Base-by-base conservation (phyloP, 2,329 filamentous ascomycete species). In the Aspergillus pseudotamarii region DNA sequence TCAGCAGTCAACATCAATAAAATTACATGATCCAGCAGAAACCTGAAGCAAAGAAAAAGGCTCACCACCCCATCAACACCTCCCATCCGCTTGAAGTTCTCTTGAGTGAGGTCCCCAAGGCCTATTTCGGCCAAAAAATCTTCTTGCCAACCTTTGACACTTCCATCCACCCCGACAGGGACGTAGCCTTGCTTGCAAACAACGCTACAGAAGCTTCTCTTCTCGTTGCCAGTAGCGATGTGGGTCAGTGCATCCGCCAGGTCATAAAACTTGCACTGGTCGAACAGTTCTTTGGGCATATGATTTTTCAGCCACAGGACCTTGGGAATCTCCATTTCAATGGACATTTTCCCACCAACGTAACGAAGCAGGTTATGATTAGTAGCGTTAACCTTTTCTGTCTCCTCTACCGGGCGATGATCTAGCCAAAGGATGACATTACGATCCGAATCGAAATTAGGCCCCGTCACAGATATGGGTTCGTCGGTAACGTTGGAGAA, bases 241-340 rank as follows among this genome's bases (percentile, higher is more conserved):
- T 98, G 94, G 2, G 95, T 98, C 63, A 99, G 85, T 14, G 93
- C 95, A 79, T 99, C 95, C 0, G 89, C 89, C 72, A 99, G 81
- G 75, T 99, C 95, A 78, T 97, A 99, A 76, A 99, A 99, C 79
- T 97, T 97, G 88, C 94, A 97, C 66, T 90, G 89, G 61, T 90
- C 89, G 73, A 98, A 99, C 19, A 95, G 84, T 72, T 97, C 92
- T 60, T 91, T 85, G 2, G 95, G 91, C 95, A 99, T 98, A 81
- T 98, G 88, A 80, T 97, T 97, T 86, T 98, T 98, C 75, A 99
- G 85, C 95, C 95, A 99, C 62, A 98, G 85, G 1, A 97, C 92
- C 82, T 99, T 99, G 67, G 95, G 95, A 61, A 99, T 96, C 79
- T 99, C 95, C 95, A 99, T 99, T 83, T 99, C 95, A 68, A 97